Percentiles rank a stretch among this genome's conserved stretches.
These are phyloP conservation scores for Leccinum variabile DNA, from an alignment of 1,284 basidiomycete species.

Conservation along the genomic window DNA sequence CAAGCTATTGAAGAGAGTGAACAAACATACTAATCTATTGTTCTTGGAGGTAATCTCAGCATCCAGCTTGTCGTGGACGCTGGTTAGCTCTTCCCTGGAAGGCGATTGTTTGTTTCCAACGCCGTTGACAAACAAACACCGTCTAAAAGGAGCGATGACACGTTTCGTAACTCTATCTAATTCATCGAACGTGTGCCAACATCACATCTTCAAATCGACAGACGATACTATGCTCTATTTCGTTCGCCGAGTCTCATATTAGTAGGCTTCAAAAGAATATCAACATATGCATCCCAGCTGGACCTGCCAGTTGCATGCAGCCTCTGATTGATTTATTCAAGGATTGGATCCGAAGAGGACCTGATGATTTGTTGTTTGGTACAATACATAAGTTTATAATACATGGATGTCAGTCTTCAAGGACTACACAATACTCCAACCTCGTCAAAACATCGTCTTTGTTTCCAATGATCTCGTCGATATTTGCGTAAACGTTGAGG, in stretches of 20 bases:
- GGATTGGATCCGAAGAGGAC: not conserved
- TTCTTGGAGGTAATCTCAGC: too few relatives aligned
- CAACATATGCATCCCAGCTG: not conserved
- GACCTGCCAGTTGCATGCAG: not conserved
- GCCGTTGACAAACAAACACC: conserved; percentile 22
- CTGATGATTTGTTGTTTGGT: not conserved
- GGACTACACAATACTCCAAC: conserved; percentile 19
- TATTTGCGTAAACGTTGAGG: conserved; percentile 45
- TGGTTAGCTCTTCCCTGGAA: conserved; percentile 8
- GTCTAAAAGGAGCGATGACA: not conserved
- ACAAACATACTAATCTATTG: too few relatives aligned
- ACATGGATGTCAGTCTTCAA: not conserved
- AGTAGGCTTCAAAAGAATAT: not conserved
- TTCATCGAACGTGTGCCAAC: too few relatives aligned
- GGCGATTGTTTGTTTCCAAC: conserved; percentile 20
- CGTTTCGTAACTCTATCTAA: too few relatives aligned
- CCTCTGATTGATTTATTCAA: not conserved
- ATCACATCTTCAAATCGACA: not conserved
- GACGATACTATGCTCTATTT: not conserved
- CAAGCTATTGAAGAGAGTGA: too few relatives aligned
- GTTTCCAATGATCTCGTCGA: conserved; percentile 51
- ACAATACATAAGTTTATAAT: not conserved
- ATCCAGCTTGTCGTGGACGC: too few relatives aligned
- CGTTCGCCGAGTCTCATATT: not conserved
- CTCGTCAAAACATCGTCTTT: conserved; percentile 36